Evolutionary conservation across 2,329 filamentous ascomycete species (phyloP), one percentile per base, ranked within the genome.

Genomic region (Cadophora gregata): DNA sequence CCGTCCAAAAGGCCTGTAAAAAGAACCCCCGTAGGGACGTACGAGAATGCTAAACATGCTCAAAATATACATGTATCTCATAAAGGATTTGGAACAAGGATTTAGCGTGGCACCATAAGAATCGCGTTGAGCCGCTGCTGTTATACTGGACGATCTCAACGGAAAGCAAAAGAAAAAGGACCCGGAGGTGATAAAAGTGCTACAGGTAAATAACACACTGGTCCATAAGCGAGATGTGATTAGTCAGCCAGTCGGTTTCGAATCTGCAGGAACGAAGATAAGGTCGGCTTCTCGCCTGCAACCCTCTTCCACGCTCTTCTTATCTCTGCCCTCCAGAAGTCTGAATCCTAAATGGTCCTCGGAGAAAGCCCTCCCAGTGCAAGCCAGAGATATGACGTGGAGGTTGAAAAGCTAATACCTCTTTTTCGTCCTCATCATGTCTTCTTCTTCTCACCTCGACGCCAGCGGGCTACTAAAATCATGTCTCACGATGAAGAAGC

Each of bases 401-500:
- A 38, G 31, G 36, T 6, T 47, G n/a, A 47, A 47, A 21, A n/a
- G 9, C 21, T 42, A 9, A 47, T 12, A 12, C 29, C 29, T 12
- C n/a, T 4, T 56, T 21, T 31, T 56, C n/a, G 19, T 21, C 10
- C 31, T 33, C 12, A 14, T 7, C 7, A 56, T 36, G 31, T 24
- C 36, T 58, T 16, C 33, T 16, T 38, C 42, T 19, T 14, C 7
- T 14, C 33, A 25, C 42, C 36, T 38, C 31, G 25, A 24, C 12
- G 31, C 21, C 55, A 14, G 25, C 31, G 42, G 14, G 21, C 21
- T 25, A 25, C 9, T 33, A 58, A 33, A 27, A 48, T 21, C 38
- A 60, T 60, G 70, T 47, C 70, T 65, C 70, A 70, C 60, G 68
- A 70, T 27, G 66, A 70, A 59, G 71, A 72, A 65, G 66, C 69